A percentile compares a stretch with the other conserved stretches of the same genome.
These are phyloP conservation scores for Aspergillus cavernicola DNA, from an alignment of 495 filamentous ascomycete genomes.

Conservation along the genomic window DNA sequence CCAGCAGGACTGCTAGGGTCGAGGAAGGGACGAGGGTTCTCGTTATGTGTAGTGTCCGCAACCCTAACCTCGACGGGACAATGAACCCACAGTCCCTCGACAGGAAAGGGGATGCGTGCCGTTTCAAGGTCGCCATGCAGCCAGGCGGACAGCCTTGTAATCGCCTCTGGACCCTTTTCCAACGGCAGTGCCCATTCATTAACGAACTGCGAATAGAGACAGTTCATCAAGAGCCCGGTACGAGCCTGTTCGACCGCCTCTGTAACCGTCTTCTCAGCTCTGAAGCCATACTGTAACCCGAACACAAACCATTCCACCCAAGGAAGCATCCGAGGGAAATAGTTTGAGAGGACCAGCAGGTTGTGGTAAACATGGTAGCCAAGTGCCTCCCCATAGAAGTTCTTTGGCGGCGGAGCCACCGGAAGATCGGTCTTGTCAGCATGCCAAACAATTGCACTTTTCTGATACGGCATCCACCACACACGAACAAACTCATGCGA, in stretches of 20 bases:
- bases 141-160: conserved; percentile 80
- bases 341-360: conserved; percentile 72
- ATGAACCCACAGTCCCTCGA: conserved; percentile 80
- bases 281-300: conserved; percentile 91
- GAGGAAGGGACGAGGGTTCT: conserved; percentile 65
- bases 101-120: conserved; percentile 70
- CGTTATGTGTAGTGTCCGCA: conserved; percentile 60
- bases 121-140: conserved; percentile 59
- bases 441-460: conserved; percentile 80
- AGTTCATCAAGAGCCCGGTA: conserved; percentile 87
- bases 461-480: conserved; percentile 96
- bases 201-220: conserved; percentile 92
- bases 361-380: conserved; percentile 90
- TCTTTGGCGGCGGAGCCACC: conserved; percentile 42
- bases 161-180: conserved; percentile 82
- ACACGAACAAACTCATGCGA: conserved; percentile 83
- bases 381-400: conserved; percentile 74
- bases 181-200: conserved; percentile 97
- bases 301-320: conserved; percentile 93
- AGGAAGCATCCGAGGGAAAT: conserved; percentile 75
- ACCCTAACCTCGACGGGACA: conserved; percentile 92
- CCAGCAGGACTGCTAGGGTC: conserved; percentile 65
- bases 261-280: conserved; percentile 55
- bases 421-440: conserved; percentile 69
- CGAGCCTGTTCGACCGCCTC: conserved; percentile 76